A percentile compares a stretch with the other conserved stretches of the same genome.
phyloP scores from a whole-genome alignment of 2,329 filamentous ascomycete genomes.

The Ilyonectria robusta region DNA sequence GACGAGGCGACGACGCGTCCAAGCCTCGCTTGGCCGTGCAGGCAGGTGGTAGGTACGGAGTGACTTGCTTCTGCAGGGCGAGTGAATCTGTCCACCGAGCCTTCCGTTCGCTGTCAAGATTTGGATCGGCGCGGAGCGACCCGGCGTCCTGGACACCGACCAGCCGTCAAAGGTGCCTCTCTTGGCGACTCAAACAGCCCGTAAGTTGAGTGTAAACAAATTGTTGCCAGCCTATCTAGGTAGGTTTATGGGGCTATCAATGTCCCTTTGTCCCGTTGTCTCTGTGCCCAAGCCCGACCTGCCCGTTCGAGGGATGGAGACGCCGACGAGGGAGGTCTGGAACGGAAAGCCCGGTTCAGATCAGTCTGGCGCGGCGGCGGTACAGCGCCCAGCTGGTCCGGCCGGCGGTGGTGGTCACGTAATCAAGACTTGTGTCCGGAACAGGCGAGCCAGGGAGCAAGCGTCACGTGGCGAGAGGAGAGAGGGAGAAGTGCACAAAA shows the following conservation, averaged over 20 bases:
- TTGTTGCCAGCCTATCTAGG: too few relatives aligned
- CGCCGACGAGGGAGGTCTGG: slow-evolving; percentile 10
- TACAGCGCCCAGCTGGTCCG: neutral
- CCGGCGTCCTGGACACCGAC: neutral
- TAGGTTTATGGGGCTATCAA: neutral
- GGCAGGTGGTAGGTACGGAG: too few relatives aligned
- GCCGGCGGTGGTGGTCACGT: slow-evolving; percentile 14
- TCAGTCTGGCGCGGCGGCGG: slow-evolving; percentile 2
- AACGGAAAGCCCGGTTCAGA: slow-evolving; percentile 30
- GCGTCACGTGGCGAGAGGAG: slow-evolving; percentile 22
- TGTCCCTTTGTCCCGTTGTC: neutral
- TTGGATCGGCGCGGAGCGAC: neutral
- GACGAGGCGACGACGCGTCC: slow-evolving; percentile 17
- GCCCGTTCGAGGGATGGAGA: slow-evolving; percentile 3
- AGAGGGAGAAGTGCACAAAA: slow-evolving; percentile 6
- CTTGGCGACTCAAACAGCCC: neutral
- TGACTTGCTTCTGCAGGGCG: neutral
- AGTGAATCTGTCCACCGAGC: neutral
- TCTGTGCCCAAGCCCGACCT: neutral
- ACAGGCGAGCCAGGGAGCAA: neutral
- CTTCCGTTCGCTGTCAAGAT: neutral
- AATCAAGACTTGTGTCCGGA: slow-evolving; percentile 11
- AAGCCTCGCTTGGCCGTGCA: neutral
- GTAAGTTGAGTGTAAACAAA: too few relatives aligned
- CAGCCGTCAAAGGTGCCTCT: neutral